Evolutionary conservation across 1,139 yeast genomes (phyloP), one percentile per base, ranked within the genome.

Genomic region (Yamadazyma jaroonii): DNA sequence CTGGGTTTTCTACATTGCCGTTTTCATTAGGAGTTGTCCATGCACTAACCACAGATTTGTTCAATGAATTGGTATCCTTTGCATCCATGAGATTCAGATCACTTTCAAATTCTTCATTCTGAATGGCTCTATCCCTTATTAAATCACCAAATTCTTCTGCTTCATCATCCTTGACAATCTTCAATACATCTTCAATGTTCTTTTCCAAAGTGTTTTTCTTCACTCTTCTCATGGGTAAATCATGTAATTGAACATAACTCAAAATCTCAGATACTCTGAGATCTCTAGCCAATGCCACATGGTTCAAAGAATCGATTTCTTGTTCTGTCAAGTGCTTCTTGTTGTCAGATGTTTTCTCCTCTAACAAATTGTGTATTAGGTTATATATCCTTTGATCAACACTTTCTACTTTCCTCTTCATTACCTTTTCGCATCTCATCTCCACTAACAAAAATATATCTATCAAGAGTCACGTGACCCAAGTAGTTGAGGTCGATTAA

Each of bases 21-120:
- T 38, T 34, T 35, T 46, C 48, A 6, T 37, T 38, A 15, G 42
- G 51, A 10, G 17, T 33, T 20, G 70, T 72, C 97, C 96, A 89
- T 36, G 81, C 60, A 12, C 79, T 73, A 0, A 84, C 84, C 2
- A 89, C 84, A 20, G 84, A 78, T 52, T 82, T 86, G 57, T 90
- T 90, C 62, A 87, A 73, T 3, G 77, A 67, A 51, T 88, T 89
- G 3, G 67, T 53, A 43, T 81, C 84, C 33, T 65, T 66, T 2
- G 70, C 72, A 2, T 75, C 79, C 85, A 87, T 79, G 44, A 86
- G 52, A 22, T 77, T 74, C 13, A 65, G 66, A 15, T 62, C 67
- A 39, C 67, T 72, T n/a, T 68, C 75, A 33, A 63, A 61, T 31
- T 72, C 77, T 31, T 71, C 68, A 34, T 69, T 70, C 4, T 48